These are phyloP conservation scores for Epicoccum sorghinum DNA, from an alignment of 2,329 filamentous ascomycete genomes.

Conservation along the genomic window DNA sequence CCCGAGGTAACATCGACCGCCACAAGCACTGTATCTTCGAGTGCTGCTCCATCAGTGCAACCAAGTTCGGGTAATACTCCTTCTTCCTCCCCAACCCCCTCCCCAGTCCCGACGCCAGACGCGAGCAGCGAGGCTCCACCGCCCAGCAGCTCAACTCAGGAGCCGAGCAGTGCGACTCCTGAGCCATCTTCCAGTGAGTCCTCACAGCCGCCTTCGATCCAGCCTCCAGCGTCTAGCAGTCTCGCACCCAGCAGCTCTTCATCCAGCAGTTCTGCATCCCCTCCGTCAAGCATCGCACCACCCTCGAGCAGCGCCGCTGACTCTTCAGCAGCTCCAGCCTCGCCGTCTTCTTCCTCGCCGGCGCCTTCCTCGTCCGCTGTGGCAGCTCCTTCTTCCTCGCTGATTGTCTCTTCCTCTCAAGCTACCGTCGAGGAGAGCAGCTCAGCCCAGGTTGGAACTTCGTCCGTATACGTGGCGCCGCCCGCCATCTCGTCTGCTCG, in stretches of 20 bases:
- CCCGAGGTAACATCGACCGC: not conserved
- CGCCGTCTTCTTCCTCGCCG: conserved; percentile 8
- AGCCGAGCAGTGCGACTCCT: conserved; percentile 13
- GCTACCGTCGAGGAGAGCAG: conserved; percentile 2
- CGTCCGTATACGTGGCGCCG: not conserved
- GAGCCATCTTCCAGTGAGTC: conserved; percentile 14
- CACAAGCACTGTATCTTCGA: conserved; percentile 9
- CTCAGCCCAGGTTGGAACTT: not conserved
- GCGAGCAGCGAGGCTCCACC: conserved; percentile 18
- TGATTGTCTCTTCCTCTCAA: not conserved
- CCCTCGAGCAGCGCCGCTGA: conserved; percentile 21
- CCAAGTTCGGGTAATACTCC: conserved; percentile 7
- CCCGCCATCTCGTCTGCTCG: conserved; percentile 5
- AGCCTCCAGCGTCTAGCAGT: not conserved
- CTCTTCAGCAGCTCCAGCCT: conserved; percentile 16
- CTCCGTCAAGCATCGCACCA: conserved; percentile 6
- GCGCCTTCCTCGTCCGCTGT: not conserved
- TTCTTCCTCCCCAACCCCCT: conserved; percentile 6
- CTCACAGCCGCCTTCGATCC: conserved; percentile 2
- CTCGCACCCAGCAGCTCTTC: not conserved
- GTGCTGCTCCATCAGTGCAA: not conserved
- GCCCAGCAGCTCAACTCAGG: conserved; percentile 14
- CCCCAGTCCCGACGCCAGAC: conserved; percentile 21
- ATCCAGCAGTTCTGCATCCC: not conserved
- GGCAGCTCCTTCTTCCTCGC: not conserved